Base-by-base conservation (phyloP, 768 basidiomycete species). In the Cantharellus anzutake region DNA sequence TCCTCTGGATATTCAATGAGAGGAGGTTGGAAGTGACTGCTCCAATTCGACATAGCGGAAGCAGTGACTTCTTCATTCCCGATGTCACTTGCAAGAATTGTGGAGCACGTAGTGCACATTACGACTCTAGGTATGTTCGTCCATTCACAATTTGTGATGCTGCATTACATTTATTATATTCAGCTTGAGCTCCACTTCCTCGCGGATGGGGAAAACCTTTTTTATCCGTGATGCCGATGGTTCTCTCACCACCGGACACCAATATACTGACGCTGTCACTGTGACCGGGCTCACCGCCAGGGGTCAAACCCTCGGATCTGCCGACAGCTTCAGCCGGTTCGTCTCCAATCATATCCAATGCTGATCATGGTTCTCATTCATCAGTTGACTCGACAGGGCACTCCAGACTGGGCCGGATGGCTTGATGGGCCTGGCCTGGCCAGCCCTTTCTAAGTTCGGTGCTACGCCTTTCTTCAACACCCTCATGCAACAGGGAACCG, bases 181-280 rank as follows among this genome's bases (percentile, higher is more conserved):
- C 29, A 48, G 44, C 11, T 48, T 29, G 11, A 66, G 65, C 2
- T 69, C 72, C 1, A 73, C 76, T 3, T 69, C 77, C 1, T 53
- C 58, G 5, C 65, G 70, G 57, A 60, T 67, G 40, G 60, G 66
- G 7, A 66, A 70, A 11, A 63, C 63, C 5, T 73, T 74, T 67
- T 65, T 67, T 42, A 69, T 76, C 61, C 53, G 61, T 35, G 75
- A 75, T 63, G 74, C 74, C 42, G 74, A 76, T 62, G 74, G 74
- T 2, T 71, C 69, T 3, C 64, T 68, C 3, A 70, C 70, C 41
- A 67, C 66, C 0, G 75, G 75, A 4, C 20, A 29, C 20, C 20
- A 29, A n/a, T 80, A 75, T 65, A 66, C 63, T 16, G 80, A 81
- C 63, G 73, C 67, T 0, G 78, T 81, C 3, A 66, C 68, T 40